Base-by-base conservation (phyloP, 2,329 filamentous ascomycete genomes). In the Blastomyces gilchristii region DNA sequence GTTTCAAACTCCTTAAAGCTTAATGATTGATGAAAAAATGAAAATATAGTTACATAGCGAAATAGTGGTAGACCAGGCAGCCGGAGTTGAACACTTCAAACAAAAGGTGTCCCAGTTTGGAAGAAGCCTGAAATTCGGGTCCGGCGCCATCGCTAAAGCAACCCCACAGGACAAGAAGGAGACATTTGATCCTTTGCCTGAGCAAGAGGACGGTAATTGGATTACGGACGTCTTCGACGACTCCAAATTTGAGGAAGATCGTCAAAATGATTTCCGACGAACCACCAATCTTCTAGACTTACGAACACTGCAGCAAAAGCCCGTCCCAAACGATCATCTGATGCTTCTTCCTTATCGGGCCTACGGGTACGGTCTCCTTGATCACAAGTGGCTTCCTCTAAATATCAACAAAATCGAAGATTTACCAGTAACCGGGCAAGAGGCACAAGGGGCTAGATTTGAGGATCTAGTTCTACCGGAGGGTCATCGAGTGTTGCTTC, bases 181-280 rank as follows among this genome's bases (percentile, higher is more conserved):
- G 34, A 31, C 45, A 7, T 61, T 61, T 41, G 49, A 61, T 52
- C 34, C 45, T 18, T 37, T 61, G 5, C 58, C 58, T 7, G 34
- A 25, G 11, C 31, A 37, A 53, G 34, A 18, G 9, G 22, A 61
- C 56, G 41, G 56, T 25, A n/a, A 25, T 61, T 43, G 45, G 58
- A 12, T 50, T 37, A 53, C 58, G 52, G 49, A 61, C 45, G 45
- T 61, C 45, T 53, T 53, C 45, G 45, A 61, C 18, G 49, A 50
- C 45, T 61, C 58, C 25, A 53, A 61, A 37, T 50, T 53, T 34
- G 58, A 61, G 34, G 49, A 61, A 61, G 49, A 61, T 25, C 45
- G 58, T 12, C 58, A 53, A 37, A 28, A 61, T 34, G 58, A 53
- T 16, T 61, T 52, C 28, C 56, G 56, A 22, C n/a, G 41, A 47